These are phyloP conservation scores for Trebouxia sp. DNA, from an alignment of 139 green algal genomes.

Conservation along the genomic window DNA sequence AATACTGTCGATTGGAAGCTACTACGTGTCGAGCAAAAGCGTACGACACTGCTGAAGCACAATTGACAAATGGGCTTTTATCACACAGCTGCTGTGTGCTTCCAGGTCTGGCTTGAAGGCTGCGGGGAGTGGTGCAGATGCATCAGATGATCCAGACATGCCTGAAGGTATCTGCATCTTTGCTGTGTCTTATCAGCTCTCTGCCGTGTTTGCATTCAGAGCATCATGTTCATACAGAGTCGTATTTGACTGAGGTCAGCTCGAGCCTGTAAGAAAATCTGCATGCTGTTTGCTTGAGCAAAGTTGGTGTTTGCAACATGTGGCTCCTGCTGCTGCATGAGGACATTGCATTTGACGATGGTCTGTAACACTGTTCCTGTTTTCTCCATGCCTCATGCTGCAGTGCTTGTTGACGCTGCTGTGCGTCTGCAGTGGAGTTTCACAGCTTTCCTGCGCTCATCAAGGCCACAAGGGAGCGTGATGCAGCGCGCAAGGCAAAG, in stretches of 20 bases:
- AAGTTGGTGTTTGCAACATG: background rate
- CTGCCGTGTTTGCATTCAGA: too few species aligned
- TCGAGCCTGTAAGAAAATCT: background rate
- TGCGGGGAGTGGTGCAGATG: background rate
- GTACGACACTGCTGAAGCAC: too few species aligned
- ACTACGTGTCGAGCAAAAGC: too few species aligned
- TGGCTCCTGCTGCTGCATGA: background rate
- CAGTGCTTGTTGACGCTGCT: background rate
- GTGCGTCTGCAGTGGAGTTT: background rate
- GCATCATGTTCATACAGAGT: too few species aligned
- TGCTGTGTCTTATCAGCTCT: background rate
- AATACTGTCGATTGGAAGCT: too few species aligned
- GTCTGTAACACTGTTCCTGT: background rate
- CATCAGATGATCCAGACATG: background rate
- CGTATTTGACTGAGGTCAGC: too few species aligned
- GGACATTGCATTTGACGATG: background rate
- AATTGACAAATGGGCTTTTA: too few species aligned
- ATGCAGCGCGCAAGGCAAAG: slow-evolving; percentile 20
- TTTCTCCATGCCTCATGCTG: background rate
- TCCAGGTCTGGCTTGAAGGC: background rate
- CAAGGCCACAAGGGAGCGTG: slow-evolving; percentile 22
- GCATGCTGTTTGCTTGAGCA: background rate
- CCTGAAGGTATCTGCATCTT: background rate
- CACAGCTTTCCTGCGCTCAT: slow-evolving; percentile 25
- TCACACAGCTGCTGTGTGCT: too few species aligned